Percentiles rank a stretch among this genome's conserved stretches.
These are phyloP conservation scores for Aspergillus biplanus DNA, from an alignment of 495 filamentous ascomycete species.

Conservation along the genomic window DNA sequence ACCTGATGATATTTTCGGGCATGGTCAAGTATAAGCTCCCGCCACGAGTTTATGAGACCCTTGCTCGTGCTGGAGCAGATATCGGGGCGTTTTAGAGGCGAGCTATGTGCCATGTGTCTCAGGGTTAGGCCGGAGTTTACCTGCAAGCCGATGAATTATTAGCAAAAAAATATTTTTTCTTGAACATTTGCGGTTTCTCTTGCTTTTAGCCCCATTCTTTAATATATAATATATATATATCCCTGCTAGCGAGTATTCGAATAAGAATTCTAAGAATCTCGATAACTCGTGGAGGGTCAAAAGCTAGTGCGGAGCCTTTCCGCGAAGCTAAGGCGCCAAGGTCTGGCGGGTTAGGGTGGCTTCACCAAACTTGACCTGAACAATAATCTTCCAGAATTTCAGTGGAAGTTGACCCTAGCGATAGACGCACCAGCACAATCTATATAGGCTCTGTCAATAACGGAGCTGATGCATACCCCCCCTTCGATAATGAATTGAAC, in stretches of 20 bases:
- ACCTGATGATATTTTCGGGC: constrained; percentile 92
- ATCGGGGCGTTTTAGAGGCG: constrained; percentile 57
- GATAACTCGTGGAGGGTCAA: background rate
- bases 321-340: constrained; percentile 19
- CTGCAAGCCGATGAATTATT: too few relatives aligned
- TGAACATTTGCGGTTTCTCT: background rate
- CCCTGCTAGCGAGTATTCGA: too few relatives aligned
- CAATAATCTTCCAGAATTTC: constrained; percentile 8
- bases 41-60: constrained; percentile 74
- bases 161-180: too few relatives aligned
- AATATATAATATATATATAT: background rate
- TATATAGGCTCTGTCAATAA: background rate
- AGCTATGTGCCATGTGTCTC: background rate
- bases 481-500: constrained; percentile 15
- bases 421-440: background rate
- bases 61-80: constrained; percentile 77
- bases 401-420: background rate
- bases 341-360: constrained; percentile 13
- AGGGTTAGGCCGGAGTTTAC: too few relatives aligned
- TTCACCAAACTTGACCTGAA: constrained; percentile 4
- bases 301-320: constrained; percentile 16
- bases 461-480: background rate
- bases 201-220: background rate
- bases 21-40: constrained; percentile 88
- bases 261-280: background rate